Evolutionary conservation across 2,329 filamentous ascomycete species (phyloP).

Genomic region (Dactylonectria macrodidyma): DNA sequence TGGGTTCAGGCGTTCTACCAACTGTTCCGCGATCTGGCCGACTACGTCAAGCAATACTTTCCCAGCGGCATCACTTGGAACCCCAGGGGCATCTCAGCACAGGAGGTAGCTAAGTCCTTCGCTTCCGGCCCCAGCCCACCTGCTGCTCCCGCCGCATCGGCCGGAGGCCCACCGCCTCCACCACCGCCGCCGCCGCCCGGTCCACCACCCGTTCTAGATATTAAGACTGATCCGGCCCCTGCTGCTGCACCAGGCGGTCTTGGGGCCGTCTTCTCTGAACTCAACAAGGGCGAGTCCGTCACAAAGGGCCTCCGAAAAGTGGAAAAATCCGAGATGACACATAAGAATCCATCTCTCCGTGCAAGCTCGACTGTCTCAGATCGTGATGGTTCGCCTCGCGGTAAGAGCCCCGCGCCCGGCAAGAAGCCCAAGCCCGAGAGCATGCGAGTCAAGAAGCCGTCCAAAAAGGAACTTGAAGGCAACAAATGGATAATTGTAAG

Average conservation of each 20-base stretch:
- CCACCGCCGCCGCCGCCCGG: constrained; percentile 76
- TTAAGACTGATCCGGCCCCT: constrained; percentile 60
- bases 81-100: constrained; percentile 78
- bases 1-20: constrained; percentile 96
- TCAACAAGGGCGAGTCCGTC: constrained; percentile 91
- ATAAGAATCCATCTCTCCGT: constrained; percentile 94
- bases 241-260: constrained; percentile 71
- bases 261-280: constrained; percentile 89
- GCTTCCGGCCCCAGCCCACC: constrained; percentile 54
- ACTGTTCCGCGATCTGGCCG: constrained; percentile 86
- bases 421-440: constrained; percentile 90
- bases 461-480: constrained; percentile 83
- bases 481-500: constrained; percentile 94
- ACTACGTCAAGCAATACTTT: constrained; percentile 89
- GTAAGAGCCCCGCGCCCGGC: constrained; percentile 89
- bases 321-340: constrained; percentile 95
- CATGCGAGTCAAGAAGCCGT: constrained; percentile 87
- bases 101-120: constrained; percentile 75
- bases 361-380: constrained; percentile 79
- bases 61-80: constrained; percentile 90
- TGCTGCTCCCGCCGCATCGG: constrained; percentile 65
- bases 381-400: constrained; percentile 68
- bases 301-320: constrained; percentile 94
- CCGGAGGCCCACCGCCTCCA: constrained; percentile 72
- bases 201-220: constrained; percentile 76